These are phyloP conservation scores for Gossypium davidsonii DNA, from an alignment of 441 rosid species.

Conservation along the genomic window DNA sequence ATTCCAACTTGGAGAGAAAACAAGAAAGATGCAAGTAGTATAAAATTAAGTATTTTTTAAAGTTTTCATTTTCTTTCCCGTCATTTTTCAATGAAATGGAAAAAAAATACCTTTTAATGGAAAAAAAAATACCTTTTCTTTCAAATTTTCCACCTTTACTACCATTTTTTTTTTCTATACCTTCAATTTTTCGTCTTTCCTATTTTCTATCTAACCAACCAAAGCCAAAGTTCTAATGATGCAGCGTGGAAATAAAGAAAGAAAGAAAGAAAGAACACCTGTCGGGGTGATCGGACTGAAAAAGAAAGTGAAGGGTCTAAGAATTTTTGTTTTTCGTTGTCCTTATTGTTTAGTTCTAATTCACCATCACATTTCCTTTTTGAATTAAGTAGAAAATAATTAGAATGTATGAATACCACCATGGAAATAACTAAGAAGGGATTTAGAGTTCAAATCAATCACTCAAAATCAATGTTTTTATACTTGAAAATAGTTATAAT, in stretches of 20 bases:
- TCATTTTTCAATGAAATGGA: too few species aligned
- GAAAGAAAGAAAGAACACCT: background rate
- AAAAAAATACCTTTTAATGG: too few species aligned
- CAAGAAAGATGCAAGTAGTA: too few species aligned
- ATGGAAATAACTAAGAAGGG: background rate
- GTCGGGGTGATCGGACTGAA: background rate
- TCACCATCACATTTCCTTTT: background rate
- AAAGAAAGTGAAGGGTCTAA: background rate
- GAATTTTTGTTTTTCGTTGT: too few species aligned
- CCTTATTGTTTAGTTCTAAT: background rate
- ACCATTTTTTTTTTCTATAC: too few species aligned
- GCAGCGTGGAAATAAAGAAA: background rate
- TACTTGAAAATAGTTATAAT: background rate
- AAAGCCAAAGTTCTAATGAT: background rate
- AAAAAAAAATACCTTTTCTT: too few species aligned
- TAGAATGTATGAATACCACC: background rate
- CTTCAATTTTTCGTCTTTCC: too few species aligned
- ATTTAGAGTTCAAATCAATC: background rate
- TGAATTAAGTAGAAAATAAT: background rate
- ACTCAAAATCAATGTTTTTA: background rate
- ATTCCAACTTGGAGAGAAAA: too few species aligned
- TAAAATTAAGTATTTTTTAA: too few species aligned
- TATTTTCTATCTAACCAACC: too few species aligned
- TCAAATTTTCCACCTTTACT: too few species aligned
- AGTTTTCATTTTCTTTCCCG: too few species aligned